These are phyloP conservation scores for Apiotrichum akiyoshidainum DNA, from an alignment of 1,284 basidiomycete species.

Conservation along the genomic window DNA sequence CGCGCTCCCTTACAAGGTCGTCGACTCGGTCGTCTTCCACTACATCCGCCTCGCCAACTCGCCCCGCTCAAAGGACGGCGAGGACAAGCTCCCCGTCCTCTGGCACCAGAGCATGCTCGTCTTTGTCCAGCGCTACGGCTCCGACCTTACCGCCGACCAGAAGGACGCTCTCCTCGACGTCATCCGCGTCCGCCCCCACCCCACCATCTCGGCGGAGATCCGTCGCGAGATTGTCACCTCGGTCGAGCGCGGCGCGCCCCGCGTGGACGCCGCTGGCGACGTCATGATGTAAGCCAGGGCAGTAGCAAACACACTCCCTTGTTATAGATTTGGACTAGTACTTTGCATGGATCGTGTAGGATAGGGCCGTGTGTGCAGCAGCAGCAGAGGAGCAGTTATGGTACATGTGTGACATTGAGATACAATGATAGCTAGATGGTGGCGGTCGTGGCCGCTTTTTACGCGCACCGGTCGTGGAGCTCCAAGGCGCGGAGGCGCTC, in stretches of 20 bases:
- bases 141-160: slow-evolving; percentile 95
- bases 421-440: neutral
- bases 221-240: slow-evolving; percentile 68
- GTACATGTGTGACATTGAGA: neutral
- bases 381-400: neutral
- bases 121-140: slow-evolving; percentile 90
- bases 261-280: slow-evolving; percentile 46
- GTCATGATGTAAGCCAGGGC: slow-evolving; percentile 31
- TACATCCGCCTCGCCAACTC: slow-evolving; percentile 91
- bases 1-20: slow-evolving; percentile 95
- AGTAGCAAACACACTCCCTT: neutral
- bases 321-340: slow-evolving; percentile 2
- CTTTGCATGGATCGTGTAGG: slow-evolving; percentile 7
- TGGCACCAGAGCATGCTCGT: slow-evolving; percentile 98
- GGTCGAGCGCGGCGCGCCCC: slow-evolving; percentile 53
- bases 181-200: slow-evolving; percentile 78
- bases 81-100: slow-evolving; percentile 76
- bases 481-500: slow-evolving; percentile 30
- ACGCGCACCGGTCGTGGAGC: neutral
- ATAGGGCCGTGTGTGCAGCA: slow-evolving; percentile 1
- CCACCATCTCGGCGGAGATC: slow-evolving; percentile 85
- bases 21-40: slow-evolving; percentile 96
- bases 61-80: slow-evolving; percentile 64
- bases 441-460: neutral
- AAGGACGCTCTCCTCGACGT: slow-evolving; percentile 97